Percentiles rank a stretch among this genome's conserved stretches.
These are phyloP conservation scores for Aspergillus affinis DNA, from an alignment of 495 filamentous ascomycete species.

Conservation along the genomic window DNA sequence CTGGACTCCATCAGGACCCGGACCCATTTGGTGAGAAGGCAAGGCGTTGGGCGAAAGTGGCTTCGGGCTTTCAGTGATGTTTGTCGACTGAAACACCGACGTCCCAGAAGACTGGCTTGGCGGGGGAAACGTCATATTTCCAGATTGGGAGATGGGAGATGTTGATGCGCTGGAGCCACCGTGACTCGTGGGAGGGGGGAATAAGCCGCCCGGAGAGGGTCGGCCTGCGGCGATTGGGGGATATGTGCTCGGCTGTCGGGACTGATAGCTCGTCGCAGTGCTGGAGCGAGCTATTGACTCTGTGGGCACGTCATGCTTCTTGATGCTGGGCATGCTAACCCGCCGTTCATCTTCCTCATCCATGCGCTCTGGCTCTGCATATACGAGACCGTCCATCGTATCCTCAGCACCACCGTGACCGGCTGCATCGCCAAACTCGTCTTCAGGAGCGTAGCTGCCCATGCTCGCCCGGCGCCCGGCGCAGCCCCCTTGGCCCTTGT, in stretches of 20 bases:
- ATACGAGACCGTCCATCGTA: constrained; percentile 74
- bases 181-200: constrained; percentile 56
- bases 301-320: constrained; percentile 58
- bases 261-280: constrained; percentile 54
- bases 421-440: constrained; percentile 60
- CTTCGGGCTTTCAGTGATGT: constrained; percentile 84
- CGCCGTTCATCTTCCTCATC: constrained; percentile 65
- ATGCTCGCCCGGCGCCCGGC: constrained; percentile 86
- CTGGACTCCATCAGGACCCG: constrained; percentile 48
- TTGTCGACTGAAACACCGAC: constrained; percentile 66
- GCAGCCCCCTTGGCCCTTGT: constrained; percentile 93
- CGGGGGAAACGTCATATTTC: constrained; percentile 46
- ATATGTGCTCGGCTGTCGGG: constrained; percentile 70
- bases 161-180: constrained; percentile 50
- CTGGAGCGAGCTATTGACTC: constrained; percentile 40
- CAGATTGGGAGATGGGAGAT: constrained; percentile 54
- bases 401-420: constrained; percentile 56
- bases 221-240: constrained; percentile 63
- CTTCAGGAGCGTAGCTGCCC: constrained; percentile 80
- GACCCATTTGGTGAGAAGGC: constrained; percentile 58
- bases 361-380: constrained; percentile 58
- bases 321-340: constrained; percentile 69
- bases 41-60: constrained; percentile 75
- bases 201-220: constrained; percentile 52
- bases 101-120: constrained; percentile 42